A percentile compares a stretch with the other conserved stretches of the same genome.
Conservation (phyloP, 768 basidiomycete species). For the Strobilomyces dryophilus region DNA sequence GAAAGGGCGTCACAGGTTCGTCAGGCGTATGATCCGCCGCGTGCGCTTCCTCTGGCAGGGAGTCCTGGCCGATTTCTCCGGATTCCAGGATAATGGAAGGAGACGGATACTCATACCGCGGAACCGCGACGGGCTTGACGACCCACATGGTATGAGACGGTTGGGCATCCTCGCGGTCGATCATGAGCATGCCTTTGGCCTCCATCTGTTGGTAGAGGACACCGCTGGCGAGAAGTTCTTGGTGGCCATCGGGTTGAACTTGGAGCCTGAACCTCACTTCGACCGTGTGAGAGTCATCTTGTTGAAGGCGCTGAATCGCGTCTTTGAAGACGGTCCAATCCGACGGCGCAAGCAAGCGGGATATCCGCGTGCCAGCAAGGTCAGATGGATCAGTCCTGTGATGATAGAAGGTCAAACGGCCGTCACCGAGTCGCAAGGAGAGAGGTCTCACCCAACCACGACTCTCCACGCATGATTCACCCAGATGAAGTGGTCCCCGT, state of each 20-base stretch:
- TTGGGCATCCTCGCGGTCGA: conserved; percentile 82
- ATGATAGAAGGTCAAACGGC: conserved; percentile 12
- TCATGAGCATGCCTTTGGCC: conserved; percentile 98
- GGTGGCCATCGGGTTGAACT: conserved; percentile 56
- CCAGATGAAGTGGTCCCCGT: conserved; percentile 94
- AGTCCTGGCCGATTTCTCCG: conserved; percentile 38
- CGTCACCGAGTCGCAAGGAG: background rate
- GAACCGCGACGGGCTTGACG: conserved; percentile 73
- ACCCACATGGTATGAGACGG: conserved; percentile 99
- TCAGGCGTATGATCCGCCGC: conserved; percentile 34
- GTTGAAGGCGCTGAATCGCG: conserved; percentile 78
- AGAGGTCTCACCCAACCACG: conserved; percentile 72
- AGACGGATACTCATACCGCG: conserved; percentile 65
- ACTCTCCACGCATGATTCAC: conserved; percentile 94
- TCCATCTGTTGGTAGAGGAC: conserved; percentile 83
- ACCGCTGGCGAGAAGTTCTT: conserved; percentile 48
- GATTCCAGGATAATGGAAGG: conserved; percentile 55
- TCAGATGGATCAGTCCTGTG: conserved; percentile 78
- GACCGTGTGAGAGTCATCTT: conserved; percentile 91
- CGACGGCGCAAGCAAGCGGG: conserved; percentile 69
- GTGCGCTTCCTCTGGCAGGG: conserved; percentile 33
- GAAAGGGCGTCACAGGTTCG: conserved; percentile 65
- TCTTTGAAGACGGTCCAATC: conserved; percentile 84
- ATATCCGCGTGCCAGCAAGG: conserved; percentile 75
- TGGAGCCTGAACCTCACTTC: conserved; percentile 88